Base-by-base conservation (phyloP, 192 early-diverging fungal species). In the Dissophora globulifera region DNA sequence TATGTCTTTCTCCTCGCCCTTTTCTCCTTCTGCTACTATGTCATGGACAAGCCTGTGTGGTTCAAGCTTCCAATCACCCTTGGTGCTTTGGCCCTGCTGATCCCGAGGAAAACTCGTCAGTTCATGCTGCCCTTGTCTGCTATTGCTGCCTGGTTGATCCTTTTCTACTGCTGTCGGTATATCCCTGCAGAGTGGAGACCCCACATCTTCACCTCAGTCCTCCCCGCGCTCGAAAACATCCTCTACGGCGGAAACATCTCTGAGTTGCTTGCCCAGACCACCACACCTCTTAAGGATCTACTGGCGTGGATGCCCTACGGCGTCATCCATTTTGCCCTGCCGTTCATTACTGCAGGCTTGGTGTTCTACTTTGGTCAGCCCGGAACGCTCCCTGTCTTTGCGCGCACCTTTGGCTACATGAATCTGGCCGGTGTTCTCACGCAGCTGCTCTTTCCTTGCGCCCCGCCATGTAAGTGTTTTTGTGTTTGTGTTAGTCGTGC, bases 241-340 rank as follows among this genome's bases (percentile, higher is more conserved):
- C 67, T 91, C n/a, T 91, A 90, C 45, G 89, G 86, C 30, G 87
- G 84, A 50, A 87, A 85, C 56, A 78, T 91, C 20, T 83, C 85
- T 2, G 85, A 87, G 45, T 66, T 90, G n/a, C 84, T 89, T 35
- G 82, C 85, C 1, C 64, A 66, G 23, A 71, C 83, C 25, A 83
- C 87, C 0, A 81, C 84, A 1, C 51, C 82, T n/a, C 35, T 83
- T 10, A 67, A 83, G 30, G 91, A 92, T 76, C 52, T 91, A 4
- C 59, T 90, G 23, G 86, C 88, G 2, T 92, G 90, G 84, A 49
- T 92, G 29, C 90, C 89, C 10, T 91, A 92, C 60, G 91, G 91
- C n/a, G 78, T 92, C n/a, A 49, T 89, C 16, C 90, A 92, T 54
- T 92, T 87, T 74, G 75, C 85, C 2, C 82, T 88, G n/a, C 90